Conservation (phyloP, 169 alveolate species). For the Miamiensis avidus region DNA sequence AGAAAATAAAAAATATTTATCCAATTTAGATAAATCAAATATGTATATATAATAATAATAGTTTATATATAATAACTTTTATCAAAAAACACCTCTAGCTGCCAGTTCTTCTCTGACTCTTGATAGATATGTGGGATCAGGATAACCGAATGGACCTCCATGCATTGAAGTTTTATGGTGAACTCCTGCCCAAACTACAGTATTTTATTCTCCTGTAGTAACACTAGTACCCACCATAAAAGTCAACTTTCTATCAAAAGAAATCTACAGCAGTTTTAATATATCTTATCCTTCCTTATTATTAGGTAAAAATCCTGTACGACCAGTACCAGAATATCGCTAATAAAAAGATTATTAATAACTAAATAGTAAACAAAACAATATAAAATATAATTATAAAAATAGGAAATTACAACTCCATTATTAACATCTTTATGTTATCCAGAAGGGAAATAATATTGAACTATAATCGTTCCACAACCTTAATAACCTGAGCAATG, state of each 20-base stretch:
- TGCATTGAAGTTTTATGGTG: slow-evolving; percentile 87
- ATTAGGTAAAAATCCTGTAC: slow-evolving; percentile 87
- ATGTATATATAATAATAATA: too few relatives aligned
- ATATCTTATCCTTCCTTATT: slow-evolving; percentile 80
- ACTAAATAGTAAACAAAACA: slow-evolving; percentile 53
- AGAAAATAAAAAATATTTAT: too few relatives aligned
- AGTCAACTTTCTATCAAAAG: slow-evolving; percentile 87
- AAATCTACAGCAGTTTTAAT: slow-evolving; percentile 64
- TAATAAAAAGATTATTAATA: slow-evolving; percentile 55
- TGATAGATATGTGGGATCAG: slow-evolving; percentile 82
- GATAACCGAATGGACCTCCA: slow-evolving; percentile 90
- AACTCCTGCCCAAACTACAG: slow-evolving; percentile 88
- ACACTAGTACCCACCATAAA: slow-evolving; percentile 88
- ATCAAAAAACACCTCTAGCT: slow-evolving; percentile 71
- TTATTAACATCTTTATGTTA: slow-evolving; percentile 56
- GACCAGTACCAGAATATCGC: slow-evolving; percentile 71
- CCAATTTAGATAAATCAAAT: too few relatives aligned
- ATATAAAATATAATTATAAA: slow-evolving; percentile 20
- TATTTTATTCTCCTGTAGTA: slow-evolving; percentile 84
- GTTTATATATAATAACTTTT: too few relatives aligned
- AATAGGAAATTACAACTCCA: slow-evolving; percentile 73
- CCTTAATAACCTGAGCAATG: not conserved
- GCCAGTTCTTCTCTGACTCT: slow-evolving; percentile 80
- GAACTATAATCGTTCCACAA: not conserved
- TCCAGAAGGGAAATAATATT: not conserved